Evolutionary conservation across 2,329 filamentous ascomycete species (phyloP).

Genomic region (Cladosporium cucumerinum): DNA sequence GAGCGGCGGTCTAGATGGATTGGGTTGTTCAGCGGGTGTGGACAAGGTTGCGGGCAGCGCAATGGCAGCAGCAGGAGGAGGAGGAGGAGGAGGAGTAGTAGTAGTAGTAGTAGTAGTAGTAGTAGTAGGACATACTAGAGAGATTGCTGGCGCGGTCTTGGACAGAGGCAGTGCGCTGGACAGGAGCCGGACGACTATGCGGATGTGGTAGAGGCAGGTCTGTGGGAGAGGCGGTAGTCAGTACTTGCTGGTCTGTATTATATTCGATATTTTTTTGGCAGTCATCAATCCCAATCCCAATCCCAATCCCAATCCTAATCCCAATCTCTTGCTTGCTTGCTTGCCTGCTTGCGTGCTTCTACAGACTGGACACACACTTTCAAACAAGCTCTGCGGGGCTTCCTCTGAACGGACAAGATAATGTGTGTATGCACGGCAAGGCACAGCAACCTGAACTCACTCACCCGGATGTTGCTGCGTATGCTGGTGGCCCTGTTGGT

Average conservation of each 20-base stretch:
- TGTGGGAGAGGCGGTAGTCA: background rate
- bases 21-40: conserved; percentile 3
- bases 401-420: too few species aligned
- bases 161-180: conserved; percentile 10
- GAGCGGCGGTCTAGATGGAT: conserved; percentile 24
- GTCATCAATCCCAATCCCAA: background rate
- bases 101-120: background rate
- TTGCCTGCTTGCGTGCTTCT: conserved; percentile 11
- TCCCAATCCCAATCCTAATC: too few species aligned
- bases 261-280: too few species aligned
- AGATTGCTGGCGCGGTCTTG: conserved; percentile 5
- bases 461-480: conserved; percentile 12
- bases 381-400: background rate
- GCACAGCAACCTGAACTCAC: background rate
- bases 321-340: too few species aligned
- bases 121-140: conserved; percentile 9
- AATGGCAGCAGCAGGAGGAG: background rate
- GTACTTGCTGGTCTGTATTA: background rate
- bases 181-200: conserved; percentile 3
- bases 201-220: conserved; percentile 10
- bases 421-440: background rate
- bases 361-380: background rate
- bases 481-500: background rate
- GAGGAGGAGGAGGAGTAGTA: too few species aligned
- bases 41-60: background rate